phyloP scores from a whole-genome alignment of 2,329 filamentous ascomycete species.

The Cordyceps cateniannulata region DNA sequence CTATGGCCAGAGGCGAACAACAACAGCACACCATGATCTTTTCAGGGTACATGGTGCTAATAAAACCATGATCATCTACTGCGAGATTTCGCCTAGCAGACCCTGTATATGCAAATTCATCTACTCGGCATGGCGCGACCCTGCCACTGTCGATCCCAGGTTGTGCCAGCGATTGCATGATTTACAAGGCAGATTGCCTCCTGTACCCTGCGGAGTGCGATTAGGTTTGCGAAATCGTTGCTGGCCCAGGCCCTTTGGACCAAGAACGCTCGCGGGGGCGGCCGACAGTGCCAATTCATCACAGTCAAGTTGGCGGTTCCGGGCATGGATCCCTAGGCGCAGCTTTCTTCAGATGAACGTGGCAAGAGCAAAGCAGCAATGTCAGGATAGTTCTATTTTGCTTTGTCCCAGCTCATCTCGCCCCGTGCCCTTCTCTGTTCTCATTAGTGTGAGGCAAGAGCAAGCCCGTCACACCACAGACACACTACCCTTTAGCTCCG shows the following conservation, averaged over 20 bases:
- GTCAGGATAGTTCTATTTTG: neutral
- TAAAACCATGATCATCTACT: neutral
- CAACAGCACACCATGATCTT: neutral
- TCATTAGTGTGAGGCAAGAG: constrained; percentile 6
- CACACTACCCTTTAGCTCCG: neutral
- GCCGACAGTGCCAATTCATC: neutral
- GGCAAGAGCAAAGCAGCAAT: neutral
- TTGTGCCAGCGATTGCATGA: neutral
- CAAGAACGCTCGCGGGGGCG: too few relatives aligned
- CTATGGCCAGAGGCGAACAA: neutral
- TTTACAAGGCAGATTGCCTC: neutral
- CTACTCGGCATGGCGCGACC: neutral
- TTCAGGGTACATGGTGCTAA: neutral
- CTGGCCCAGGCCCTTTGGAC: too few relatives aligned
- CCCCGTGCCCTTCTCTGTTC: neutral
- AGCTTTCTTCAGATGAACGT: constrained; percentile 5
- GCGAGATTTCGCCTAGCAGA: neutral
- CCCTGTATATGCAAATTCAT: neutral
- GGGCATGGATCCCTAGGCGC: neutral
- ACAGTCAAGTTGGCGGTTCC: neutral
- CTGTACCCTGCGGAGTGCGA: neutral
- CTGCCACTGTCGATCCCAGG: neutral
- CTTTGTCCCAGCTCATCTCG: neutral
- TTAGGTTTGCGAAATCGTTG: neutral
- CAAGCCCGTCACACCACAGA: neutral